Evolutionary conservation across 768 basidiomycete genomes (phyloP).

Genomic region (Gymnopilus dilepis): DNA sequence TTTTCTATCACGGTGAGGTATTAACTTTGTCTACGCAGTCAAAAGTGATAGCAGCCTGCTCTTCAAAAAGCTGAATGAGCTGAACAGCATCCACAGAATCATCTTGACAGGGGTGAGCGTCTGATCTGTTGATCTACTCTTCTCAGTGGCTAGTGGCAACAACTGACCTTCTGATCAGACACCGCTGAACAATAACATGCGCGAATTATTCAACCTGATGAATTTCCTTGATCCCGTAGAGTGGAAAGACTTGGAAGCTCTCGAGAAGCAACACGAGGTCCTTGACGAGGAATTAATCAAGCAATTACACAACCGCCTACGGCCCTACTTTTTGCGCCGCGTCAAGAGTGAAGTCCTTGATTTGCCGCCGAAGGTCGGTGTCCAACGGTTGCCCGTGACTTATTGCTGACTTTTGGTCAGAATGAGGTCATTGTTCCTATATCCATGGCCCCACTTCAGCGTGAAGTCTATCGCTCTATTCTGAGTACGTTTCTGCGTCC

Average conservation of each 20-base stretch:
- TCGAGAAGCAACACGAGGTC: conserved; percentile 77
- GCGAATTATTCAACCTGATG: conserved; percentile 96
- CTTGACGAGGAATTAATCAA: conserved; percentile 83
- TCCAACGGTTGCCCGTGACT: background rate
- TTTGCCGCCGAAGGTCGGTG: conserved; percentile 84
- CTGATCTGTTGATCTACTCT: conserved; percentile 1
- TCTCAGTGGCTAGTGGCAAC: background rate
- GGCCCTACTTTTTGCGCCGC: conserved; percentile 92
- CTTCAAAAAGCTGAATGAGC: conserved; percentile 81
- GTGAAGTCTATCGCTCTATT: conserved; percentile 86
- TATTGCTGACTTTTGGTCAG: conserved; percentile 40
- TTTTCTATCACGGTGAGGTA: background rate
- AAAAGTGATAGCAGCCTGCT: conserved; percentile 83
- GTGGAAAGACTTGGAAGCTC: conserved; percentile 75
- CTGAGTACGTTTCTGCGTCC: conserved; percentile 55
- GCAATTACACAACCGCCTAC: conserved; percentile 75
- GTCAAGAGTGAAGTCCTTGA: conserved; percentile 92
- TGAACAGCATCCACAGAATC: conserved; percentile 79
- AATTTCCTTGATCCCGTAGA: conserved; percentile 86
- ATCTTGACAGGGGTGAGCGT: conserved; percentile 90
- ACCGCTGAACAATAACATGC: conserved; percentile 95
- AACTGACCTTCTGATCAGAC: conserved; percentile 52
- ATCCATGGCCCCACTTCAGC: conserved; percentile 85
- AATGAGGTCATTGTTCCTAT: conserved; percentile 93
- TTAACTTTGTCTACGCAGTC: conserved; percentile 48